A percentile compares a stretch with the other conserved stretches of the same genome.
Conservation (phyloP, 2,329 filamentous ascomycete genomes). For the Sclerotinia minor region DNA sequence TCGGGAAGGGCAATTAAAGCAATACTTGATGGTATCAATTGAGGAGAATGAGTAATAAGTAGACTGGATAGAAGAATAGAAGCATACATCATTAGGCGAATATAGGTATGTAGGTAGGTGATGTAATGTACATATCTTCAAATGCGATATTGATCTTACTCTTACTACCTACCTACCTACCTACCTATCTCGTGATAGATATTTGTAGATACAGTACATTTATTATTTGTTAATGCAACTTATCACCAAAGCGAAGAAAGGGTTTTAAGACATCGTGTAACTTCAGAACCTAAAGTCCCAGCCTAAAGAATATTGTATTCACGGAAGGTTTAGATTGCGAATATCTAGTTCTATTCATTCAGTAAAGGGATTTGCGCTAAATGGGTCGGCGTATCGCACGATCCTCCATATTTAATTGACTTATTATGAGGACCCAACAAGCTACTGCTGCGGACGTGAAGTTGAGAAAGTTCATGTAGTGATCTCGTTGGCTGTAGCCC, state of each 20-base stretch:
- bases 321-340: not conserved
- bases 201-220: slow-evolving; percentile 8
- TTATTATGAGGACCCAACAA: slow-evolving; percentile 9
- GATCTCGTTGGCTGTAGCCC: slow-evolving; percentile 5
- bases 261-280: slow-evolving; percentile 20
- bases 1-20: not conserved
- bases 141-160: not conserved
- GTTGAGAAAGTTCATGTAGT: not conserved
- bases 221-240: slow-evolving; percentile 4
- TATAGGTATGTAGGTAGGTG: not conserved
- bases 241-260: slow-evolving; percentile 8
- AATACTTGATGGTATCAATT: not conserved
- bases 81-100: not conserved
- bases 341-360: slow-evolving; percentile 2
- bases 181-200: slow-evolving; percentile 22
- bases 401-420: slow-evolving; percentile 1
- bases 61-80: not conserved
- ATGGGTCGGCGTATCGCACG: slow-evolving; percentile 1
- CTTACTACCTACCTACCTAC: too few relatives aligned
- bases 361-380: not conserved
- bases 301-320: slow-evolving; percentile 3
- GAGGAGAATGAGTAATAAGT: not conserved
- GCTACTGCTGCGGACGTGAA: slow-evolving; percentile 10
- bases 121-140: not conserved
- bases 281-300: slow-evolving; percentile 11